These are phyloP conservation scores for Chrysosporium keratinophilum DNA, from an alignment of 2,329 filamentous ascomycete genomes.

Conservation along the genomic window DNA sequence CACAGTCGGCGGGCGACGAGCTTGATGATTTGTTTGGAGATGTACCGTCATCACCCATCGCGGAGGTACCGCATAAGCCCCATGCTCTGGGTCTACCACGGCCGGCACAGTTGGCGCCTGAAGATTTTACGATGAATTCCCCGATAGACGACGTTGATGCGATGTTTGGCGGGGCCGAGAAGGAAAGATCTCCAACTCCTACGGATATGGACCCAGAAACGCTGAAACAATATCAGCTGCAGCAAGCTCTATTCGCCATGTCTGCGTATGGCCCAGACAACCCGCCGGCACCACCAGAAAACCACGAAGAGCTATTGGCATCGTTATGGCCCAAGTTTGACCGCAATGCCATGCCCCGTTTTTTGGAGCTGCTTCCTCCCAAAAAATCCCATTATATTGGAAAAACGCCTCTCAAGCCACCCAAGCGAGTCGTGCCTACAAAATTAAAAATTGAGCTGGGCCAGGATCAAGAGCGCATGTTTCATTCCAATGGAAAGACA, in stretches of 20 bases:
- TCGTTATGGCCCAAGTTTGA: conserved; percentile 75
- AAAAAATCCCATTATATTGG: conserved; percentile 68
- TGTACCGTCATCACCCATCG: conserved; percentile 29
- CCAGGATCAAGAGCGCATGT: conserved; percentile 74
- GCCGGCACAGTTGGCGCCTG: not conserved
- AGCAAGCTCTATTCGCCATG: conserved; percentile 39
- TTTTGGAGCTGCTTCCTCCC: conserved; percentile 71
- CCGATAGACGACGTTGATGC: conserved; percentile 4
- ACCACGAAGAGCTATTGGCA: conserved; percentile 63
- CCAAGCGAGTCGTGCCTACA: conserved; percentile 70
- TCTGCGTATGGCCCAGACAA: conserved; percentile 45
- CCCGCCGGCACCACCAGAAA: conserved; percentile 59
- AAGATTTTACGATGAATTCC: conserved; percentile 1
- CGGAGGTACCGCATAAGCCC: conserved; percentile 22
- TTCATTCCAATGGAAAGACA: conserved; percentile 59
- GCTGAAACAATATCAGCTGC: conserved; percentile 37
- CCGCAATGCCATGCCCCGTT: conserved; percentile 62
- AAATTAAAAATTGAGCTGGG: conserved; percentile 83
- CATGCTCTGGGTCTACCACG: not conserved
- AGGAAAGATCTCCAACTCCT: conserved; percentile 21
- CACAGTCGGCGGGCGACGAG: conserved; percentile 25
- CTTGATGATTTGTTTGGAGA: conserved; percentile 43
- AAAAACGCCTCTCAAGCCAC: conserved; percentile 67
- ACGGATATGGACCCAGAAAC: conserved; percentile 35
- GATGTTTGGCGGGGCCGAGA: conserved; percentile 19